Evolutionary conservation across 805 yeast genomes (phyloP), one percentile per base, ranked within the genome.

Genomic region (Spathaspora gorwiae): DNA sequence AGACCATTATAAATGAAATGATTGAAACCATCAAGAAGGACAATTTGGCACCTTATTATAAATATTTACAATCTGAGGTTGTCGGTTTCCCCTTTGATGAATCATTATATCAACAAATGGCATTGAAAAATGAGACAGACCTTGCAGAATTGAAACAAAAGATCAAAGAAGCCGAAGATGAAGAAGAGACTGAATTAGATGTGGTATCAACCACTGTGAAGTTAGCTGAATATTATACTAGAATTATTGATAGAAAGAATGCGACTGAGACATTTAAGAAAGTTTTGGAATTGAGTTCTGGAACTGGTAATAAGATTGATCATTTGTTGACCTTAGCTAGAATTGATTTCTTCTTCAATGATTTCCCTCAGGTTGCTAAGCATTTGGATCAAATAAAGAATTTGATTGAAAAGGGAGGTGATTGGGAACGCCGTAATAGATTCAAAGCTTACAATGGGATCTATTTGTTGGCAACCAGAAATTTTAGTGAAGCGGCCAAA

Each of bases 381-480:
- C 83, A 84, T 58, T 76, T 94, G 52, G 92, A 84, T 45, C 82
- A 82, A 54, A 81, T 84, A 14, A 81, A 85, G 59, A 59, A 70
- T 24, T 76, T 88, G 62, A 89, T 94, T 57, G 98, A 92, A 57
- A 87, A 89, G 59, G 99, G 98, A 45, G 99, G 99, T 50, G 99
- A 94, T 65, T 94, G 99, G 99, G 99, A 94, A 69, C 87, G 99
- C 66, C 83, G 96, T 59, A 94, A 94, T 70, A 74, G 97, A 54
- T 89, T 80, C 74, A 94, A 94, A 72, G 87, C 97, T 6, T 94
- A 94, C 66, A 68, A 79, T 47, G 99, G 99, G 19, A 75, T 94
- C 40, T 87, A 88, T 62, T 70, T 79, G 33, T 70, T 94, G 78
- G 84, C 96, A 7, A 83, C 90, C 27, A 81, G 99, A 59, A 82